Percentiles rank a stretch among this genome's conserved stretches.
Conservation (phyloP, 1,284 basidiomycete genomes). For the Pholiota adiposa region DNA sequence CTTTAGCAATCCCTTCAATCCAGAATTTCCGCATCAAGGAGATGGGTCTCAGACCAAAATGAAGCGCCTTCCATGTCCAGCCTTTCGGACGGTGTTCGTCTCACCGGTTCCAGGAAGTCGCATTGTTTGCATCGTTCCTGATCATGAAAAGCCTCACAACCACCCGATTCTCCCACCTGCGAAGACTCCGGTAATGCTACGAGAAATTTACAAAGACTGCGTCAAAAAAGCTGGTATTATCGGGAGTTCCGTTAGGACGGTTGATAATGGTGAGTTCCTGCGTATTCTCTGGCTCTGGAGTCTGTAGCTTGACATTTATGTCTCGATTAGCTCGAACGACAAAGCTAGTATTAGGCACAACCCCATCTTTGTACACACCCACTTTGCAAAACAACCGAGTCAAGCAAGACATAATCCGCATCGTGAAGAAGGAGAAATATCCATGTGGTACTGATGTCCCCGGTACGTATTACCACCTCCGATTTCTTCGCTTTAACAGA, state of each 20-base stretch:
- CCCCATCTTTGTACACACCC: neutral
- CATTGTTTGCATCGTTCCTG: neutral
- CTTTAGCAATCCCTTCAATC: too few relatives aligned
- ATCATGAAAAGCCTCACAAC: neutral
- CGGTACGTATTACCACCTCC: neutral
- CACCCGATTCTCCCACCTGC: neutral
- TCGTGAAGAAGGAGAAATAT: conserved; percentile 1
- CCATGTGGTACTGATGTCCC: neutral
- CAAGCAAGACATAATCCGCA: conserved; percentile 9
- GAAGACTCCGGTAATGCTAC: neutral
- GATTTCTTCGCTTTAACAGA: too few relatives aligned
- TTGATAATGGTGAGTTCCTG: conserved; percentile 10
- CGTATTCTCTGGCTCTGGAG: too few relatives aligned
- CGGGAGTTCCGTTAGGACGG: neutral
- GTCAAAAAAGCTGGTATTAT: conserved; percentile 2
- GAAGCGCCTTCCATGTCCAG: neutral
- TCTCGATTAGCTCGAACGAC: conserved; percentile 6
- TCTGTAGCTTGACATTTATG: neutral
- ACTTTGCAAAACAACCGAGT: conserved; percentile 8
- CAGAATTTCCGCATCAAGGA: neutral
- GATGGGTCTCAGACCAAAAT: too few relatives aligned
- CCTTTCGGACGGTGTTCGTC: neutral
- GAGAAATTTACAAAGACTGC: neutral
- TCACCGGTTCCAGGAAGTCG: neutral
- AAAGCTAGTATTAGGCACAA: neutral